phyloP scores from a whole-genome alignment of 2,329 filamentous ascomycete genomes.

The Xylaria sp. region DNA sequence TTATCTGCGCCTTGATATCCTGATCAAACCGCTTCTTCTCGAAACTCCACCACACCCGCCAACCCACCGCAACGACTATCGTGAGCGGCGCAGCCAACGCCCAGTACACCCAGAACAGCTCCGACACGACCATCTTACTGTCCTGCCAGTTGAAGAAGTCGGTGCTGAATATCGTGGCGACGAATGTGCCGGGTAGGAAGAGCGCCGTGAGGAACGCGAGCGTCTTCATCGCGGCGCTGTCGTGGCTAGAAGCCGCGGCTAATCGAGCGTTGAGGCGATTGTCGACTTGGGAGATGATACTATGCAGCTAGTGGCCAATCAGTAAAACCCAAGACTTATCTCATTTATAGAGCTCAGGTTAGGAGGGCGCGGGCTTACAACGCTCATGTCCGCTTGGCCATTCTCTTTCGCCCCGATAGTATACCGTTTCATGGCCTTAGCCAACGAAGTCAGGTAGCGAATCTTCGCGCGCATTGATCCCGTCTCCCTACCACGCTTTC shows the following conservation, averaged over 20 bases:
- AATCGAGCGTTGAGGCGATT: conserved; percentile 26
- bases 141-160: conserved; percentile 18
- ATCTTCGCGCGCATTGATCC: conserved; percentile 16
- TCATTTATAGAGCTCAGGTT: not conserved
- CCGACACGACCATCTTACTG: conserved; percentile 15
- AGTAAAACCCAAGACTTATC: not conserved
- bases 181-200: conserved; percentile 20
- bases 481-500: not conserved
- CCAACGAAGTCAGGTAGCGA: conserved; percentile 9
- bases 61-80: conserved; percentile 16
- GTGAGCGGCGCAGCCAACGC: conserved; percentile 15
- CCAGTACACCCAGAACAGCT: conserved; percentile 26
- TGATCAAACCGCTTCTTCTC: conserved; percentile 28
- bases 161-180: conserved; percentile 26
- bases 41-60: conserved; percentile 27
- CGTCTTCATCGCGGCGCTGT: conserved; percentile 29
- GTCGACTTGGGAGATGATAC: conserved; percentile 28
- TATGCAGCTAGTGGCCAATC: conserved; percentile 18
- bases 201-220: conserved; percentile 24
- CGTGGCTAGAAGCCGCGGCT: conserved; percentile 24
- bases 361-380: conserved; percentile 2
- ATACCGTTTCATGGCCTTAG: conserved; percentile 9
- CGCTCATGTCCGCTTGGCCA: conserved; percentile 20
- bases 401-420: conserved; percentile 20
- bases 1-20: conserved; percentile 19